These are phyloP conservation scores for Psidium friedrichsthalianum DNA, from an alignment of 345 rosid species.

Conservation along the genomic window DNA sequence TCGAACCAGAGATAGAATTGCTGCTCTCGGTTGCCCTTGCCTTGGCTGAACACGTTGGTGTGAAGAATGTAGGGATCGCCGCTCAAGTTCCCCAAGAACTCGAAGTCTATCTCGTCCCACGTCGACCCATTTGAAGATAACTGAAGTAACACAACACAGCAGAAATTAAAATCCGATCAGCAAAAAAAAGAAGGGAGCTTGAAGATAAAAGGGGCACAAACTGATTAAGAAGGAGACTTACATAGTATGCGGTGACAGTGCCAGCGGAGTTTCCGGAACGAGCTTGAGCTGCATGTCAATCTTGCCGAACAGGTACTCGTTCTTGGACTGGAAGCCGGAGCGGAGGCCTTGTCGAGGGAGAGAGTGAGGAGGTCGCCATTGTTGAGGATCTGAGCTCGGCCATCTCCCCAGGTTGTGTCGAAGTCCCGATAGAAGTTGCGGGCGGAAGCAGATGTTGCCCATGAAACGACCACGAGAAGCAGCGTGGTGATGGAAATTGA, in stretches of 20 bases:
- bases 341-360: constrained; percentile 53
- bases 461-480: background rate
- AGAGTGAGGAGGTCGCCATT: constrained; percentile 46
- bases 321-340: constrained; percentile 56
- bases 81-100: constrained; percentile 51
- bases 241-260: constrained; percentile 53
- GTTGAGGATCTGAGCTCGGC: constrained; percentile 45
- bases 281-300: constrained; percentile 69
- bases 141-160: constrained; percentile 7
- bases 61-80: constrained; percentile 64
- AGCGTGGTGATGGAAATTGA: background rate
- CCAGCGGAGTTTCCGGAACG: constrained; percentile 74
- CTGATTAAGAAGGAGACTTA: background rate
- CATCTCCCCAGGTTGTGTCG: constrained; percentile 48
- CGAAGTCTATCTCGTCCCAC: constrained; percentile 65
- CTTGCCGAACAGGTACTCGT: constrained; percentile 43
- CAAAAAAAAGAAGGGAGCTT: background rate
- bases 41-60: constrained; percentile 46
- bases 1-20: constrained; percentile 65
- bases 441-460: background rate
- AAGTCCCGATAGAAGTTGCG: constrained; percentile 33
- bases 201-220: background rate
- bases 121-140: constrained; percentile 47
- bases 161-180: no score
- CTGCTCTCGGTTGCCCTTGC: constrained; percentile 57